Base-by-base conservation (phyloP, 306 rosid genomes). In the Prinsepia uniflora region DNA sequence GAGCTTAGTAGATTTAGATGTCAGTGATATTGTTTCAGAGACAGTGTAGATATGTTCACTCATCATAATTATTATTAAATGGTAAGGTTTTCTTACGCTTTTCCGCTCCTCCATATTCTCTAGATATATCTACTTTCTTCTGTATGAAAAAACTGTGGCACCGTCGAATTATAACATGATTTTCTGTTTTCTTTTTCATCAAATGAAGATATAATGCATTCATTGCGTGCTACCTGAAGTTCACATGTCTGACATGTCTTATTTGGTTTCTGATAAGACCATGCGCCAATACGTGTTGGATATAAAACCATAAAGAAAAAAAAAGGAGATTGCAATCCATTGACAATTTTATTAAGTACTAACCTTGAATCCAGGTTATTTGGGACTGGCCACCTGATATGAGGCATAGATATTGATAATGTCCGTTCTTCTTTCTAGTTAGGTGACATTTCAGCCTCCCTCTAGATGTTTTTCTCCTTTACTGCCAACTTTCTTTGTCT, bases 1-100 rank as follows among this genome's bases (percentile, higher is more conserved):
- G 82, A 94, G 86, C 81, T 76, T 86, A 50, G 87, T 82, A 53
- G 96, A 86, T 44, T 15, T 94, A 70, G 88, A 89, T 79, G 77
- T 81, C 61, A 76, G 75, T 61, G 92, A 89, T 72, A 81, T 94
- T 70, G 83, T 76, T 79, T 79, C 59, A 8, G 89, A 81, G 80
- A 79, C 82, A 40, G 81, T 64, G 68, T 72, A 18, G 58, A 48
- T 52, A 22, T 50, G 43, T 54, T 72, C 56, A 77, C 62, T 67
- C 48, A 5, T 61, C 18, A 7, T 50, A 56, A 75, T 52, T 55
- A 74, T 59, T 70, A 9, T 59, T 69, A 47, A 49, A 74, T 62
- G 89, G 86, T 86, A 74, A 83, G 81, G 53, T 76, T 77, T 72
- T 65, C 73, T 30, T 30, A 15, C 73, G 40, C 63, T 14, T 44